phyloP scores from a whole-genome alignment of 1,284 basidiomycete species.

The Trichosporon ovoides region DNA sequence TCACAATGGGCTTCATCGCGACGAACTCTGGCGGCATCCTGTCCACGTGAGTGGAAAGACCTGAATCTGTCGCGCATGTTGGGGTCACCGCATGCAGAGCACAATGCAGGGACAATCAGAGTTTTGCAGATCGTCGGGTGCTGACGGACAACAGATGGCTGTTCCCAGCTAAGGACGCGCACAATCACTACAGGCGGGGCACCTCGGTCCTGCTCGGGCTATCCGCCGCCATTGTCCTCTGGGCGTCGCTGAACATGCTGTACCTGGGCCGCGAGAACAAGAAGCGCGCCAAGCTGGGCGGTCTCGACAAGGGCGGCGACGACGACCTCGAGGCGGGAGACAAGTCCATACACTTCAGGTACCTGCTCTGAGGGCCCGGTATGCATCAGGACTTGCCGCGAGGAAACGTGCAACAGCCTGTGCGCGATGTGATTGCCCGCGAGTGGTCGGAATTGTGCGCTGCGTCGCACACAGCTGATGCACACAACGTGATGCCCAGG shows the following conservation, averaged over 20 bases:
- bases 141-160: conserved; percentile 47
- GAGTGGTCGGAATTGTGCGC: background rate
- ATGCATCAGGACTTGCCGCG: background rate
- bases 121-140: background rate
- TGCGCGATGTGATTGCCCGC: background rate
- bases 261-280: conserved; percentile 25
- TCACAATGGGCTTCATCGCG: conserved; percentile 56
- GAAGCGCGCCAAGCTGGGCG: conserved; percentile 1
- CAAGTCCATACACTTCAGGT: conserved; percentile 20
- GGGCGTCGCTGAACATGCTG: conserved; percentile 22
- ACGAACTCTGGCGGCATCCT: conserved; percentile 59
- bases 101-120: too few species aligned
- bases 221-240: conserved; percentile 17
- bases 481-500: too few species aligned
- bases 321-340: conserved; percentile 14
- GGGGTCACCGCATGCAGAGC: background rate
- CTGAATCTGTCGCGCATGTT: background rate
- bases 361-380: conserved; percentile 8
- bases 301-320: background rate
- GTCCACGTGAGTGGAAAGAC: conserved; percentile 40
- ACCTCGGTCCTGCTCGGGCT: conserved; percentile 34
- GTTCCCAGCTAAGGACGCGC: conserved; percentile 51
- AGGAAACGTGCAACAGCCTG: background rate
- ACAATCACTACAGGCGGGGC: conserved; percentile 49
- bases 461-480: too few species aligned